Base-by-base conservation (phyloP, 805 yeast species). In the Zygosaccharomyces kombuchaensis region DNA sequence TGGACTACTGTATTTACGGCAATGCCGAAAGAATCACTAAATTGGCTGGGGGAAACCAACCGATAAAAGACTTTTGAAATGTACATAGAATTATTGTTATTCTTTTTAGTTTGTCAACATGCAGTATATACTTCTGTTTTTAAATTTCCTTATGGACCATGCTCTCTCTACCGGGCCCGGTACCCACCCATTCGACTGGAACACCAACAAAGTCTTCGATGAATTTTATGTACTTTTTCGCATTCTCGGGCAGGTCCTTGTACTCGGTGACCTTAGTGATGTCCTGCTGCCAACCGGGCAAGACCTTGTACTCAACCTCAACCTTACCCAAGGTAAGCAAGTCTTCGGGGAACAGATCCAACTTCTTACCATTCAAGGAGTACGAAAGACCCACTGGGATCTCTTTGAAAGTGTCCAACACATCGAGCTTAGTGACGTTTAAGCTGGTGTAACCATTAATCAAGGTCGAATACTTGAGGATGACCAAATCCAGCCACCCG, bases 401-500 rank as follows among this genome's bases (percentile, higher is more conserved):
- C 60, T 88, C 93, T 62, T 84, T 80, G 68, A 93, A 86, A 38
- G 87, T 74, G 69, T 93, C 99, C 59, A 93, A 78, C 36, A 93
- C 96, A 63, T 93, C 99, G 63, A 93, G 79, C 70, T 93, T 93
- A 58, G 99, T 93, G 66, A 93, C 84, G 76, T 93, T 93, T 65
- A 93, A 75, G 42, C 85, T 77, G 38, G 99, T 93, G 78, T 91
- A 93, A 46, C 99, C 99, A 65, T 93, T 93, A 68, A 93, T 87
- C 65, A 82, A 69, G 47, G 89, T 81, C 31, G 97, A 88, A 72
- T 93, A 91, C 68, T 85, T 87, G 68, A 93, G 74, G 22, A 93
- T 96, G 19, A 93, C 98, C 59, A 93, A 75, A 70, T 93, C 99
- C 64, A 93, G 81, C 99, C 99, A 93, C 47, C 99, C 99, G 69